Conservation (phyloP, 148 eudicot species). For the Drosera capensis region DNA sequence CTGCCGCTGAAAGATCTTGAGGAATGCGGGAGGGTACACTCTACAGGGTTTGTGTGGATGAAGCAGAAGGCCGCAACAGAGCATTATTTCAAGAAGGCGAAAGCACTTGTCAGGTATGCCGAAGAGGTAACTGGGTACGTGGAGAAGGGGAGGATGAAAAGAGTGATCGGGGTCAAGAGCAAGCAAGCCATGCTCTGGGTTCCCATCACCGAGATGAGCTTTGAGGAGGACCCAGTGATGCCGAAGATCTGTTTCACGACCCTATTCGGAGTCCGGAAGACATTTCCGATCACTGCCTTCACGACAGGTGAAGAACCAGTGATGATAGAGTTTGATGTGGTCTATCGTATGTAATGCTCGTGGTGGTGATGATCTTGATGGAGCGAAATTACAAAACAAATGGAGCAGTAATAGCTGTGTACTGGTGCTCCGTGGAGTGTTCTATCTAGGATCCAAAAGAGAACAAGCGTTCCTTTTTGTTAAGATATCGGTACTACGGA, state of each 20-base stretch:
- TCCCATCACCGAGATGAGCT: conserved; percentile 60
- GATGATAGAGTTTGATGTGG: too few relatives aligned
- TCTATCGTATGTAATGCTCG: too few relatives aligned
- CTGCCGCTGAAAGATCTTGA: conserved; percentile 59
- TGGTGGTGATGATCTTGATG: too few relatives aligned
- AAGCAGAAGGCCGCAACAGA: conserved; percentile 53
- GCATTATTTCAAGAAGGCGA: conserved; percentile 46
- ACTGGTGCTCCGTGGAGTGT: too few relatives aligned
- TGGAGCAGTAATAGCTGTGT: too few relatives aligned
- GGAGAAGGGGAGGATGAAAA: conserved; percentile 63
- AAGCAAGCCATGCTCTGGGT: conserved; percentile 72
- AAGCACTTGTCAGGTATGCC: conserved; percentile 47
- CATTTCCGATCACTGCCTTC: conserved; percentile 58
- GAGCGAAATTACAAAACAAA: too few relatives aligned
- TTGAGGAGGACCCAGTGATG: conserved; percentile 11
- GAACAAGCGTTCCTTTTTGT: too few relatives aligned
- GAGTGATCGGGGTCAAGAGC: conserved; percentile 73
- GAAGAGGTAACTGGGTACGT: conserved; percentile 59
- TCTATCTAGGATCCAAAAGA: too few relatives aligned
- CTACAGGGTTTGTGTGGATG: conserved; percentile 93
- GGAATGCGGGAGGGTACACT: conserved; percentile 64
- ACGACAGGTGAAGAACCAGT: conserved; percentile 71
- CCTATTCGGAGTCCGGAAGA: conserved; percentile 48
- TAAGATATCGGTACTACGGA: too few relatives aligned
- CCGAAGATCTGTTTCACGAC: conserved; percentile 42